Percentiles rank a stretch among this genome's conserved stretches.
Evolutionary conservation across 495 filamentous ascomycete species (phyloP).

Genomic region (Annulohypoxylon moriforme): DNA sequence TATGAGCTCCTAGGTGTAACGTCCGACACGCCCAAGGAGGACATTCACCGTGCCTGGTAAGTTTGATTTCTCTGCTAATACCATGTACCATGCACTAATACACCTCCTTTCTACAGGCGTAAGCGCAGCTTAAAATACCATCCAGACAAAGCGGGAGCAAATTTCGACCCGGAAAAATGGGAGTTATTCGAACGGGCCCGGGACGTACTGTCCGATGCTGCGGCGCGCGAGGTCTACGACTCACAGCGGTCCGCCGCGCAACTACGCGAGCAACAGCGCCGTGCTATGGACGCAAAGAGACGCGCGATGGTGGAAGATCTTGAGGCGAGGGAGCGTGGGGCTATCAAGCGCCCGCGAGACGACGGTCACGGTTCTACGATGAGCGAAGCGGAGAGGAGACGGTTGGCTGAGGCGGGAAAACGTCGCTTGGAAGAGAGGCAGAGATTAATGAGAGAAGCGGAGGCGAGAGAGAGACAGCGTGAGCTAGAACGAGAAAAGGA

Average conservation of each 20-base stretch:
- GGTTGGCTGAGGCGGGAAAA: conserved; percentile 55
- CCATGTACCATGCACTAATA: conserved; percentile 12
- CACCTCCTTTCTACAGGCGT: conserved; percentile 30
- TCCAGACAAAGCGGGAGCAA: conserved; percentile 61
- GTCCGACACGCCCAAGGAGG: conserved; percentile 53
- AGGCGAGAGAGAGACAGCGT: conserved; percentile 51
- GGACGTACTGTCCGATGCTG: conserved; percentile 55
- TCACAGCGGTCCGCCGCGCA: conserved; percentile 53
- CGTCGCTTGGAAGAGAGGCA: conserved; percentile 51
- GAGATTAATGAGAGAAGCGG: conserved; percentile 54
- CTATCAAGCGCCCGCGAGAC: conserved; percentile 43
- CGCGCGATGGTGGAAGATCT: conserved; percentile 51
- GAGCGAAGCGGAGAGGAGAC: conserved; percentile 46
- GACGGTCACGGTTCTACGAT: conserved; percentile 43
- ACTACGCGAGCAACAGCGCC: conserved; percentile 49
- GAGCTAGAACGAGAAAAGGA: conserved; percentile 32
- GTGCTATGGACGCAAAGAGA: conserved; percentile 44
- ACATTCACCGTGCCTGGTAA: conserved; percentile 60
- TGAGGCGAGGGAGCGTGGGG: conserved; percentile 48
- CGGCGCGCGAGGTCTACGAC: conserved; percentile 57
- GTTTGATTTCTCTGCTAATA: not conserved
- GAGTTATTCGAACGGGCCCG: conserved; percentile 60
- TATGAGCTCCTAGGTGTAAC: conserved; percentile 58
- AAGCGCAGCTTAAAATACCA: conserved; percentile 60
- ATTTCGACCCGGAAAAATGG: conserved; percentile 60